Base-by-base conservation (phyloP, 768 basidiomycete genomes). In the Lentinula sp. region DNA sequence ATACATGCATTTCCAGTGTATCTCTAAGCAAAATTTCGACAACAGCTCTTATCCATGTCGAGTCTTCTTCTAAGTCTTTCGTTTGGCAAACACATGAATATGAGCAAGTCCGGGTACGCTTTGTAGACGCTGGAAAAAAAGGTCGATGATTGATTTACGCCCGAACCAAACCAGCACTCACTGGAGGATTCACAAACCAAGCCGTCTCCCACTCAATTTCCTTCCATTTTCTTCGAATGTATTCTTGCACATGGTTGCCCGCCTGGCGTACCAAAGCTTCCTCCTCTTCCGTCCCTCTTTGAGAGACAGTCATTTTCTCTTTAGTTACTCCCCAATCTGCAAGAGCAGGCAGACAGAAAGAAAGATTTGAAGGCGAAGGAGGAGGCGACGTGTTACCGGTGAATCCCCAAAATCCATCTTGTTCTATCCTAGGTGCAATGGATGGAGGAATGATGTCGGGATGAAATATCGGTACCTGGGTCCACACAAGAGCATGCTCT, bases 121-220 rank as follows among this genome's bases (percentile, higher is more conserved):
- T 67, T 95, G 92, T 59, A 93, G 70, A 68, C 91, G 83, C 90
- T 91, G 71, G 32, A 56, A 57, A 42, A 3, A 10, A 11, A 5
- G 15, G 10, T 57, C 11, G 61, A 23, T 43, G 28, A 10, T 35
- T 1, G 53, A 9, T 39, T 53, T 52, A 16, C 32, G 46, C 52
- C 28, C 28, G 0, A 28, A 28, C 3, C 28, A 0, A 4, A 28
- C 28, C 28, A 28, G 28, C 54, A 72, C 88, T 69, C 66, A 94
- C 92, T 54, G 87, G 89, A 46, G 92, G 92, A 68, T 94, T 94
- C 46, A 92, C 88, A 67, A 93, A 93, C 93, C 93, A 95, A 1
- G 89, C 90, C 0, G 91, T 91, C 73, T 95, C 93, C 91, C 90
- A 95, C n/a, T 82, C 80, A 4, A 67, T 70, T 67, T 91, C 89